Evolutionary conservation across 129 eudicot species (phyloP), one percentile per base, ranked within the genome.

Genomic region (Flaveria robusta): DNA sequence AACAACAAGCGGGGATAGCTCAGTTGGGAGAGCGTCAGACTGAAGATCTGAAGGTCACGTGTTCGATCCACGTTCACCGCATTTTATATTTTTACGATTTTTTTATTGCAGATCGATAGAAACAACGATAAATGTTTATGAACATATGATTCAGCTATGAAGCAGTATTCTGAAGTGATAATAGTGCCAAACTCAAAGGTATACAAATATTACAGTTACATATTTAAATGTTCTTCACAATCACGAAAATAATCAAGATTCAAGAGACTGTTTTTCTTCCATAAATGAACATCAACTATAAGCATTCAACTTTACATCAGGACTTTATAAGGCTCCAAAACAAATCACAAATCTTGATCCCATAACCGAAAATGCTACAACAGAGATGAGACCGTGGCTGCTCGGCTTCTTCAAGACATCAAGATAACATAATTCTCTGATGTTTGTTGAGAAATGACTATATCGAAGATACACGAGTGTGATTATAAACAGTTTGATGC

Each of bases 51-150:
- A 93, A 90, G 97, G 93, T 88, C 98, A 71, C 88, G 97, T 93
- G 97, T 87, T 90, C 95, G 98, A 90, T 90, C 96, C 95, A 90
- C 98, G 88, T 75, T 90, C 98, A 92, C 96, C 96, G 96, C 98
- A 89, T 12, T 12, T 4, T 12, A 4, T 10, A 0, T 10, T 58
- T 58, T 34, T 0, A 34, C 39, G 27, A 34, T 34, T 34, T 34
- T 34, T 34, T 34, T 31, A 31, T 31, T 31, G 7, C 39, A 34
- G 39, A 34, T 34, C 39, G 7, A 34, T 34, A 34, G 39, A 34
- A 34, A 34, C 39, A 34, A 5, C 39, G 0, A 4, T 34, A 34
- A 34, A 34, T 34, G 39, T 34, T 34, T 1, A 34, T 5, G 39
- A 34, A 34, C 8, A 34, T 34, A 34, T 5, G 39, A 34, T 34